These are phyloP conservation scores for Aspergillus viridinutans DNA, from an alignment of 2,329 filamentous ascomycete genomes.

Conservation along the genomic window DNA sequence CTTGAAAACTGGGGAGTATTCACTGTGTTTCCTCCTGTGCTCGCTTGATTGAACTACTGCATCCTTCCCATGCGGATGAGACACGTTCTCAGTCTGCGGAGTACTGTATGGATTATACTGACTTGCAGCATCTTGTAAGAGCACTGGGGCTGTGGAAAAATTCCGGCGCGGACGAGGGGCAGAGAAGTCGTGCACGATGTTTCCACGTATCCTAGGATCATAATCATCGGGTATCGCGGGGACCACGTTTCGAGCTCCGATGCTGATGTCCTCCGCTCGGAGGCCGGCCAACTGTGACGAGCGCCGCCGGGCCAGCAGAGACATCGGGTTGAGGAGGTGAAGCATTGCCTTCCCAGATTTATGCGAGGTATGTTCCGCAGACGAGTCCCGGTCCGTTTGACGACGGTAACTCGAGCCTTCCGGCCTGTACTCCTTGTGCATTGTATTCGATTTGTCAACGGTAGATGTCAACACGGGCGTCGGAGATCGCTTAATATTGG, in stretches of 20 bases:
- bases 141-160: constrained; percentile 23
- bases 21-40: constrained; percentile 30
- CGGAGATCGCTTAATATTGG: constrained; percentile 25
- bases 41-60: constrained; percentile 16
- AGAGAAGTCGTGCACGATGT: constrained; percentile 62
- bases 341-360: constrained; percentile 47
- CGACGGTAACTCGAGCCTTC: constrained; percentile 22
- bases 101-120: constrained; percentile 11
- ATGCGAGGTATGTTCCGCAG: constrained; percentile 25
- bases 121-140: constrained; percentile 9
- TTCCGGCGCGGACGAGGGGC: constrained; percentile 50
- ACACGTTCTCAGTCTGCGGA: constrained; percentile 5
- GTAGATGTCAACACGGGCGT: constrained; percentile 19
- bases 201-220: constrained; percentile 60
- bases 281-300: constrained; percentile 49
- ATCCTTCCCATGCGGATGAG: constrained; percentile 10
- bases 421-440: constrained; percentile 23
- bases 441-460: constrained; percentile 17
- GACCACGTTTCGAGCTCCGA: constrained; percentile 46
- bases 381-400: constrained; percentile 24
- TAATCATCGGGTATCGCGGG: constrained; percentile 57
- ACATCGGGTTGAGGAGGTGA: constrained; percentile 59
- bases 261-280: constrained; percentile 49
- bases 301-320: constrained; percentile 54
- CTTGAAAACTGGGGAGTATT: constrained; percentile 56